A percentile compares a stretch with the other conserved stretches of the same genome.
Evolutionary conservation across 1,139 yeast species (phyloP).

Genomic region (Geotrichum klebahnii): DNA sequence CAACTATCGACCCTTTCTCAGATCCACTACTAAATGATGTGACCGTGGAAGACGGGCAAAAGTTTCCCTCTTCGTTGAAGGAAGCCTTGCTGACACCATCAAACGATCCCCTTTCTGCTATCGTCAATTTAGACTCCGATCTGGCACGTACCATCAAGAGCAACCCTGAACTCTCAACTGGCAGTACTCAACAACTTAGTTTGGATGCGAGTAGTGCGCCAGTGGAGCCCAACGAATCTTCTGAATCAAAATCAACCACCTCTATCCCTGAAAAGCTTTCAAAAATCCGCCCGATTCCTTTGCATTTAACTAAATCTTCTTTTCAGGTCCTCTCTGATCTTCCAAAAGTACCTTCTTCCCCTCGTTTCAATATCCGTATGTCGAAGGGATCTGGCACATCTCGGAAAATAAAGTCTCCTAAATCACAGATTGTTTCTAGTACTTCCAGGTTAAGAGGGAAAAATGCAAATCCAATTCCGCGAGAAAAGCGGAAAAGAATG

Average conservation of each 20-base stretch:
- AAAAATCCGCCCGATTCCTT: slow-evolving; percentile 5
- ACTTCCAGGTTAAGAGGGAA: background rate
- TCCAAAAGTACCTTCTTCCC: slow-evolving; percentile 6
- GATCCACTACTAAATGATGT: background rate
- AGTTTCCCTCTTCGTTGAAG: background rate
- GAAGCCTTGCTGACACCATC: background rate
- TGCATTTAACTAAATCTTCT: background rate
- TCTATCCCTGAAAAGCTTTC: background rate
- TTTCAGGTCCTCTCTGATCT: background rate
- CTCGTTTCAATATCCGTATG: slow-evolving; percentile 9
- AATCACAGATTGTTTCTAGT: background rate
- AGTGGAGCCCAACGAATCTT: no score
- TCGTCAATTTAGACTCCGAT: background rate
- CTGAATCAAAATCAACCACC: background rate
- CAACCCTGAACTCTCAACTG: background rate
- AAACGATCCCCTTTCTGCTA: background rate
- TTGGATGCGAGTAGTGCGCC: no score
- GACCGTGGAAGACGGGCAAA: background rate
- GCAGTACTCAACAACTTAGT: no score
- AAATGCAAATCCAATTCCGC: background rate
- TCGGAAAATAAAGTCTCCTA: background rate
- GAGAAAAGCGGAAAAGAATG: slow-evolving; percentile 13
- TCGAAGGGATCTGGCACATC: background rate
- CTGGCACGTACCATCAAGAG: background rate
- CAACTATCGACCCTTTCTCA: background rate